Conservation (phyloP, 2,329 filamentous ascomycete species). For the Talaromyces rugulosus region DNA sequence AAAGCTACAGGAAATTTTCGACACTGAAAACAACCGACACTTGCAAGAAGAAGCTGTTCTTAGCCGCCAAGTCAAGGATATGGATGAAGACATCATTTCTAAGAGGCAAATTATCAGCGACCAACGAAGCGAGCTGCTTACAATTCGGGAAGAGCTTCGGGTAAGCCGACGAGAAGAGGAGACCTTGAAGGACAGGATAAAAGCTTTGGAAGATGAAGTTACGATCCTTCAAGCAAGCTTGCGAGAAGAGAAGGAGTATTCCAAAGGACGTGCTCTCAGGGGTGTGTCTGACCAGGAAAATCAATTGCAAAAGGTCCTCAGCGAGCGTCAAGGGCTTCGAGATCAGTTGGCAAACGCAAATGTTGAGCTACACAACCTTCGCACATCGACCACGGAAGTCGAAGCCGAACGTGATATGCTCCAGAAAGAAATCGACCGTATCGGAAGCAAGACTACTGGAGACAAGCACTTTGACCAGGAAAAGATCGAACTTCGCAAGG, state of each 20-base stretch:
- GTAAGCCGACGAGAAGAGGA: conserved; percentile 62
- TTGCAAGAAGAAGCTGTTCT: conserved; percentile 67
- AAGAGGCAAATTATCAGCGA: conserved; percentile 63
- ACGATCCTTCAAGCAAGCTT: conserved; percentile 64
- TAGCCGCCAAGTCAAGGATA: conserved; percentile 67
- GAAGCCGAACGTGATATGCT: conserved; percentile 66
- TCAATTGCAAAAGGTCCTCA: conserved; percentile 53
- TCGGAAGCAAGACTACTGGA: conserved; percentile 54
- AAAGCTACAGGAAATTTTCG: conserved; percentile 63
- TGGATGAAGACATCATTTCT: conserved; percentile 66
- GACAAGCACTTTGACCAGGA: conserved; percentile 63
- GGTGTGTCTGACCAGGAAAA: conserved; percentile 57
- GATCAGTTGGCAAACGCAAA: conserved; percentile 59
- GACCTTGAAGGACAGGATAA: conserved; percentile 60
- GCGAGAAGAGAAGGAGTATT: conserved; percentile 62
- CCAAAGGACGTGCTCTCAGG: conserved; percentile 53
- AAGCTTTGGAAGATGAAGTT: conserved; percentile 70
- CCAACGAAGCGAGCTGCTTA: conserved; percentile 62
- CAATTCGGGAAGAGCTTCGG: conserved; percentile 66
- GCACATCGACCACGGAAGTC: conserved; percentile 53
- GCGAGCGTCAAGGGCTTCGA: conserved; percentile 61
- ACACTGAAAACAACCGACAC: conserved; percentile 69
- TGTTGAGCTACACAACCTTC: conserved; percentile 57
- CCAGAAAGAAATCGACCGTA: conserved; percentile 55
- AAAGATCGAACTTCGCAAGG: conserved; percentile 62